Base-by-base conservation (phyloP, 2,329 filamentous ascomycete species). In the Paecilomyces formosus region DNA sequence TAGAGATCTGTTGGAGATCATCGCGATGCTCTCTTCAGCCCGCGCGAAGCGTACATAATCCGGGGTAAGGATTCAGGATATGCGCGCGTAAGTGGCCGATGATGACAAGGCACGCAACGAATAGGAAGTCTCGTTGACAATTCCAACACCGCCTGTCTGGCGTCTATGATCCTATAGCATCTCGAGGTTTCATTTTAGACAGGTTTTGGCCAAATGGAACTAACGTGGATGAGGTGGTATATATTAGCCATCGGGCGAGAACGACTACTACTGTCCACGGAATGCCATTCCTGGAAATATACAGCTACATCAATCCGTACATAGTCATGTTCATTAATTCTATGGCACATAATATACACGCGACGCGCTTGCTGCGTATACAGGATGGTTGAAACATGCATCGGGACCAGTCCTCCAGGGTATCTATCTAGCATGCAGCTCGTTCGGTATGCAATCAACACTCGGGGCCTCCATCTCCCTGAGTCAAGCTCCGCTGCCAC, bases 401-500 rank as follows among this genome's bases (percentile, higher is more conserved):
- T 39, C 12, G 35, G n/a, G 35, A n/a, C 35, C 35, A n/a, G 35
- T 39, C n/a, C 35, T n/a, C n/a, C 35, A 45, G 39, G 39, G 39
- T 45, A 45, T 45, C 39, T 18, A 4, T 45, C 39, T n/a, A 45
- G n/a, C 9, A 45, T 45, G 39, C 15, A 45, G 15, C 15, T 45
- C 35, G 15, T 45, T 45, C 35, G 39, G 39, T 18, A 45, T 21
- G 18, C 15, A 45, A 21, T 9, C n/a, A 26, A 26, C 24, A 26
- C 24, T 26, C 24, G 24, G 3, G 24, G 6, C 24, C 3, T 26
- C 18, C 15, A 45, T 52, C 53, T 28, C 22, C 60, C 57, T 59
- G 39, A 35, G 22, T 67, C 62, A 73, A 54, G 15, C 39, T 21
- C 69, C 69, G 57, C 72, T 71, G 6, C 72, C 72, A 56, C 72